phyloP scores from a whole-genome alignment of 768 basidiomycete species.

The Tephrocybe sp. region DNA sequence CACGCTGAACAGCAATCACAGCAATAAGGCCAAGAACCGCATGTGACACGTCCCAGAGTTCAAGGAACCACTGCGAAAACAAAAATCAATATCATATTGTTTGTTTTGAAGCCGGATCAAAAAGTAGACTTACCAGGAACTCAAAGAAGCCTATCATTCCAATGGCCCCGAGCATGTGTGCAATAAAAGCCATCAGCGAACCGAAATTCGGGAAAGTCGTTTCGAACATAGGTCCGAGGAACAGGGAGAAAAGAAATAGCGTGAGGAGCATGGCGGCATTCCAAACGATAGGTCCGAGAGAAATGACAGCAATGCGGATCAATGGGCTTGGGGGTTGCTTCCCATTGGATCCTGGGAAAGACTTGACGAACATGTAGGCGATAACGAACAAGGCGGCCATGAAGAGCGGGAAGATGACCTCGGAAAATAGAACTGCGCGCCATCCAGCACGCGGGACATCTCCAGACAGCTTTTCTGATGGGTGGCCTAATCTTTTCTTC shows the following conservation, averaged over 20 bases:
- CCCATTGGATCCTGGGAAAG: conserved; percentile 68
- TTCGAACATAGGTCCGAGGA: conserved; percentile 90
- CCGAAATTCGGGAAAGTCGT: conserved; percentile 87
- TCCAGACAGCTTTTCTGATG: conserved; percentile 94
- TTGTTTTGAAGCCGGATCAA: neutral
- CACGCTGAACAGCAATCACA: conserved; percentile 89
- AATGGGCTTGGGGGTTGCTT: conserved; percentile 76
- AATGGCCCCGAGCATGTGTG: conserved; percentile 77
- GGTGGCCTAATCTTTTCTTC: conserved; percentile 94
- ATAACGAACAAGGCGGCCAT: conserved; percentile 87
- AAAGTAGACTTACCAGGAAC: conserved; percentile 55
- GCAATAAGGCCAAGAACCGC: conserved; percentile 93
- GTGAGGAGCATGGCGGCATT: conserved; percentile 85
- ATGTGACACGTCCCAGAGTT: conserved; percentile 88
- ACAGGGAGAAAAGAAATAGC: conserved; percentile 89
- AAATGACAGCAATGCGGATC: conserved; percentile 90
- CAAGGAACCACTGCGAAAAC: conserved; percentile 80
- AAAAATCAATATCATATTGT: conserved; percentile 17
- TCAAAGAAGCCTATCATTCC: conserved; percentile 40
- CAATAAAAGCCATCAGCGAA: conserved; percentile 87
- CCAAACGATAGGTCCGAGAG: conserved; percentile 94
- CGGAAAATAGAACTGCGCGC: conserved; percentile 86
- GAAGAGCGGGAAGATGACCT: conserved; percentile 82
- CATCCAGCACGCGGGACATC: conserved; percentile 93
- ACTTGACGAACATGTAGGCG: conserved; percentile 91